These are phyloP conservation scores for Forsythia suspensa DNA, from an alignment of 257 asterid species.

Conservation along the genomic window DNA sequence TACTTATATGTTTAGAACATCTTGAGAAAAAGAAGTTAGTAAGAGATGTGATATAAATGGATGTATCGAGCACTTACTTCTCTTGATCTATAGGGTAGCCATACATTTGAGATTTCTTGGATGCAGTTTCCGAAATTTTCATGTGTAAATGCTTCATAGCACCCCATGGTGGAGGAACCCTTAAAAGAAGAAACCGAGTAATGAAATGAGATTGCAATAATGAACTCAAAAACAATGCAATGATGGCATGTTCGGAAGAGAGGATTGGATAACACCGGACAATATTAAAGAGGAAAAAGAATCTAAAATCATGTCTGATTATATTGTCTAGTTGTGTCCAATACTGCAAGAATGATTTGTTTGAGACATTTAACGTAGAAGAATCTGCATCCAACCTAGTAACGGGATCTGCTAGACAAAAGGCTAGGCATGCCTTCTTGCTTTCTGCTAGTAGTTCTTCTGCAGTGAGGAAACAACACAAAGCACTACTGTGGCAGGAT, in stretches of 20 bases:
- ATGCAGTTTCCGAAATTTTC: constrained; percentile 81
- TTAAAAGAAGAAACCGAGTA: constrained; percentile 8
- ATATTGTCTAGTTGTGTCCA: not conserved
- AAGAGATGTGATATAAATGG: not conserved
- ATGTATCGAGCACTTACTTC: constrained; percentile 38
- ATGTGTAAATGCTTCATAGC: constrained; percentile 71
- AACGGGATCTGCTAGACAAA: constrained; percentile 78
- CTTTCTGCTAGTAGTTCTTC: constrained; percentile 66
- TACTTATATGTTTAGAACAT: not conserved
- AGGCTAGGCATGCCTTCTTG: constrained; percentile 74
- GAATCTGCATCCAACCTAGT: constrained; percentile 48
- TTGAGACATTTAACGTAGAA: not conserved
- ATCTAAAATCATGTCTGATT: no score
- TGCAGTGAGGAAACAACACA: constrained; percentile 76
- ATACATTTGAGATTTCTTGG: constrained; percentile 74
- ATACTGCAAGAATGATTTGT: not conserved
- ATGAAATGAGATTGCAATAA: not conserved
- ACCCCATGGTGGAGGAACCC: constrained; percentile 81
- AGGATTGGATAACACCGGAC: not conserved
- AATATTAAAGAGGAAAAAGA: not conserved
- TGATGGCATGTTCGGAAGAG: not conserved
- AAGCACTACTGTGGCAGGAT: constrained; percentile 54
- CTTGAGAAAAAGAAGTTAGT: not conserved
- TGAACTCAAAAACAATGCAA: not conserved
- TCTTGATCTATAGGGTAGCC: constrained; percentile 68